Percentiles rank a stretch among this genome's conserved stretches.
These are phyloP conservation scores for Backusella luteola DNA, from an alignment of 192 early-diverging fungal genomes.

Conservation along the genomic window DNA sequence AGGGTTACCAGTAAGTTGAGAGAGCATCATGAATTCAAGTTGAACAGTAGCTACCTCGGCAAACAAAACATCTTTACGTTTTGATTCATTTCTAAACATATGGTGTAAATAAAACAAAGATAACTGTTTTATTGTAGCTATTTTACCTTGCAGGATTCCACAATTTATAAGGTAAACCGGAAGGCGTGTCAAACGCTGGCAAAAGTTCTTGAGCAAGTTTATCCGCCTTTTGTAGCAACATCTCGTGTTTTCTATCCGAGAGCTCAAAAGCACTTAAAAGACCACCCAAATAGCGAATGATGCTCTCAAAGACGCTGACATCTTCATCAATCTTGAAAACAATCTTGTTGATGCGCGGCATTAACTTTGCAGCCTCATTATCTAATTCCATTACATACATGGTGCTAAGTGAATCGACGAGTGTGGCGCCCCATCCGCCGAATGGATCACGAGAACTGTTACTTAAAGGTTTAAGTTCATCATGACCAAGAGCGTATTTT, in stretches of 20 bases:
- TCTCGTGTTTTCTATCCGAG: conserved; percentile 51
- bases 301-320: conserved; percentile 79
- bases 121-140: not conserved
- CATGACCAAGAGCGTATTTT: conserved; percentile 73
- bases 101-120: not conserved
- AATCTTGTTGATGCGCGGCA: conserved; percentile 53
- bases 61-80: not conserved
- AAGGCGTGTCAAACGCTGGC: conserved; percentile 69
- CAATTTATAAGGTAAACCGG: conserved; percentile 59
- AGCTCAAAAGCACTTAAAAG: conserved; percentile 84
- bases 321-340: conserved; percentile 50
- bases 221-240: conserved; percentile 67
- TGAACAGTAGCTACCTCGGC: conserved; percentile 48
- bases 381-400: conserved; percentile 80
- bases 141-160: conserved; percentile 46
- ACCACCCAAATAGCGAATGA: conserved; percentile 78
- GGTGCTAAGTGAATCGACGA: conserved; percentile 86
- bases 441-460: conserved; percentile 33
- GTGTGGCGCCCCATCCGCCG: conserved; percentile 65
- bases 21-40: conserved; percentile 81
- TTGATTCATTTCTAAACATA: not conserved
- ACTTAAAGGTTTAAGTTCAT: conserved; percentile 55
- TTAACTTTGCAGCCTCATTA: conserved; percentile 68
- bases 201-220: conserved; percentile 65
- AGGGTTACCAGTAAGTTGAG: conserved; percentile 67